These are phyloP conservation scores for Fusarium newnesense DNA, from an alignment of 2,329 filamentous ascomycete genomes.

Conservation along the genomic window DNA sequence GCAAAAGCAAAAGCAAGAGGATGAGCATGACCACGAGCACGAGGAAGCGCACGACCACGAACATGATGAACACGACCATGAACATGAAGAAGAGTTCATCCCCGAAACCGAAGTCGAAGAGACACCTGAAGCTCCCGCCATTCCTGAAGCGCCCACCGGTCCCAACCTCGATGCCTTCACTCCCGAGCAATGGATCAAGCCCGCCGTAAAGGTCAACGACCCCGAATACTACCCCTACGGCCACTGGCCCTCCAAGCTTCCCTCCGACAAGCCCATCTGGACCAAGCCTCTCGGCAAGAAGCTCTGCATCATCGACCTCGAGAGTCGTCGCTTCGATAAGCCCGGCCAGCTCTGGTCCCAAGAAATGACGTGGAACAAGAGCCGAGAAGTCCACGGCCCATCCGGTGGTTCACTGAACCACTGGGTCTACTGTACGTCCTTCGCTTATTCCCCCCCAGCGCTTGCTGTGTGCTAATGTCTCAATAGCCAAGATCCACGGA, in stretches of 20 bases:
- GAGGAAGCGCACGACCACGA: neutral
- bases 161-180: conserved; percentile 15
- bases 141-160: neutral
- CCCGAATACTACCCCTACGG: conserved; percentile 46
- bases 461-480: conserved; percentile 30
- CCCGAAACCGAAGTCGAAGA: conserved; percentile 1
- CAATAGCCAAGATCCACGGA: conserved; percentile 55
- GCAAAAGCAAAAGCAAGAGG: neutral
- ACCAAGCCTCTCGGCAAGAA: conserved; percentile 50
- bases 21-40: neutral
- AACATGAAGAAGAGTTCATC: neutral
- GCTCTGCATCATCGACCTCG: conserved; percentile 58
- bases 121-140: conserved; percentile 5
- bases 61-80: neutral
- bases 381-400: conserved; percentile 48
- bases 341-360: conserved; percentile 50
- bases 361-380: conserved; percentile 51
- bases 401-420: conserved; percentile 57
- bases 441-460: neutral
- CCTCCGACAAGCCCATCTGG: conserved; percentile 44
- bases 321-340: conserved; percentile 53
- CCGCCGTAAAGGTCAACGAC: conserved; percentile 38
- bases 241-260: conserved; percentile 48
- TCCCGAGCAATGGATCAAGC: conserved; percentile 22
- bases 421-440: conserved; percentile 53